Base-by-base conservation (phyloP, 2,329 filamentous ascomycete genomes). In the Sphaceloma murrayae region DNA sequence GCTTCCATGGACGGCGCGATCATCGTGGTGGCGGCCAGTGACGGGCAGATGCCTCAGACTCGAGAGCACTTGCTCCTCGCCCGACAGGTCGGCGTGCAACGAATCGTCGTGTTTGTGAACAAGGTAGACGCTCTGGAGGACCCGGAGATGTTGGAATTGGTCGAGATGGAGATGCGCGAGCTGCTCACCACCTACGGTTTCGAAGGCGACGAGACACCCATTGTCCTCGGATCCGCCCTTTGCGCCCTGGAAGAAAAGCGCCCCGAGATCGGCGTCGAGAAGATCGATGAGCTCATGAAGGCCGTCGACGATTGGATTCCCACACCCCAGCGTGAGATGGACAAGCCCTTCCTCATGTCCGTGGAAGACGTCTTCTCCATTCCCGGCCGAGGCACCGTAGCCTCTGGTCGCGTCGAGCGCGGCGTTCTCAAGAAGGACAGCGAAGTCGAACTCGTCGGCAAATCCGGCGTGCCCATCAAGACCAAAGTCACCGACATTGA, bases 161-260 rank as follows among this genome's bases (percentile, higher is more conserved):
- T 98, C 64, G 91, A 98, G 78, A 94, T 98, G 83, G 91, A 98
- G 74, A 98, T 98, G 91, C 86, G 91, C 61, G 91, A 98, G 72
- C 80, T 98, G 46, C 82, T 98, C 49, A 78, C 62, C 59, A 82
- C 80, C 57, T 98, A 98, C 68, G 88, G 87, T 51, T 98, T 98
- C 65, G 91, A 98, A 69, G 91, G 91, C 57, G 93, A 98, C 59
- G 85, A 96, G 46, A 98, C 91, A 42, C 91, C 91, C 52, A 94
- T 98, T 65, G 75, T 98, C 66, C 83, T 98, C 74, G 91, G 91
- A 52, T 98, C 91, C 56, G 91, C 91, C 54, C 82, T 98, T 40
- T 94, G 87, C 71, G 88, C 91, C 43, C 74, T 98, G 42, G 87
- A 98, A 64, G 78, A 77, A 67, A 84, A 85, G 66, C 75, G 81